Percentiles rank a stretch among this genome's conserved stretches.
phyloP scores from a whole-genome alignment of 768 basidiomycete genomes.

The Lactarius hengduanensis region DNA sequence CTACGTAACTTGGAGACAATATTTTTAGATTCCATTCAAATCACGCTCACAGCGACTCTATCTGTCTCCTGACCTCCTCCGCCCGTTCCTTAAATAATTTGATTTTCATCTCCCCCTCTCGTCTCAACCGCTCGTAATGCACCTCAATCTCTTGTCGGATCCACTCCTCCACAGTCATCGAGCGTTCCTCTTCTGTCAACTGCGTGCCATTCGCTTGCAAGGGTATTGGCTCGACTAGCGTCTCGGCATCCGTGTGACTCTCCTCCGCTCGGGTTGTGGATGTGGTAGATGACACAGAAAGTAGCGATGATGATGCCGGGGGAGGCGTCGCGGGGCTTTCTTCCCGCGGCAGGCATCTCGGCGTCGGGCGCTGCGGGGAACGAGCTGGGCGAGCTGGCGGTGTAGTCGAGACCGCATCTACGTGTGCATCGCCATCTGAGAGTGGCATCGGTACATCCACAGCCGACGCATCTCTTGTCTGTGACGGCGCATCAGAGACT shows the following conservation, averaged over 20 bases:
- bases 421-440: neutral
- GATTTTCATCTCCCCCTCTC: conserved; percentile 53
- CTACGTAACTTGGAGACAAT: neutral
- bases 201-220: conserved; percentile 29
- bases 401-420: neutral
- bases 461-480: neutral
- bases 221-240: conserved; percentile 32
- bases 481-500: neutral
- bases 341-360: neutral
- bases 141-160: conserved; percentile 71
- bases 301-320: conserved; percentile 24
- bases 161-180: conserved; percentile 84
- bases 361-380: neutral
- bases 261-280: conserved; percentile 26
- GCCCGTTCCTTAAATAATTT: conserved; percentile 48
- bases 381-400: neutral
- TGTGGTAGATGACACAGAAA: conserved; percentile 20
- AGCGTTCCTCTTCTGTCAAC: conserved; percentile 64
- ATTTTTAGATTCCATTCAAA: conserved; percentile 1
- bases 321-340: conserved; percentile 21
- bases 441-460: neutral
- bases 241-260: conserved; percentile 20
- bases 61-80: conserved; percentile 36
- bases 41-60: conserved; percentile 34
- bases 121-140: conserved; percentile 58